Conservation (phyloP, 331 rosid species). For the Pyrus hybrid region DNA sequence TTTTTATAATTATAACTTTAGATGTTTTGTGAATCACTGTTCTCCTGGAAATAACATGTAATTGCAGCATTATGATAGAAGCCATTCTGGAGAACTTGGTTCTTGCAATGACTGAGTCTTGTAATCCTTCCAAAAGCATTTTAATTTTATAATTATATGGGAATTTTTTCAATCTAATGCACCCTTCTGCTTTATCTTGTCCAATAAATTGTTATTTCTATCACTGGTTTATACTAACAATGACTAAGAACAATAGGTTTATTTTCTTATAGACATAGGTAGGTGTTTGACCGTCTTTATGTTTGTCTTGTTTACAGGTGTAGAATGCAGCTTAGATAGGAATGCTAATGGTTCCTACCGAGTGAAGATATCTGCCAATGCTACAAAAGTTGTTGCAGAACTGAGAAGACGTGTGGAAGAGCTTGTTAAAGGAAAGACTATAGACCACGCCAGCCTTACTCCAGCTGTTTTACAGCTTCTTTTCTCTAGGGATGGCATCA, state of each 20-base stretch:
- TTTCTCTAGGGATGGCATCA: constrained; percentile 59
- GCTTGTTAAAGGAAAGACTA: constrained; percentile 60
- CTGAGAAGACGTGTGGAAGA: constrained; percentile 72
- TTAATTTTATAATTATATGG: not conserved
- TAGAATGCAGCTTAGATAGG: constrained; percentile 44
- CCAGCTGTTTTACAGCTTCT: constrained; percentile 60
- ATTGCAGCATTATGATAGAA: not conserved
- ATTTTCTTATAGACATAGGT: not conserved
- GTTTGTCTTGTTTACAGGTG: constrained; percentile 39
- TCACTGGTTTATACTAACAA: not conserved
- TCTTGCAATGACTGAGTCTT: not conserved
- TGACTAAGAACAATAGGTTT: not conserved
- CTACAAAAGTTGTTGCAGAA: constrained; percentile 76
- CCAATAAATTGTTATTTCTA: not conserved
- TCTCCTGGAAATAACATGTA: not conserved
- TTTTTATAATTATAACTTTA: not conserved
- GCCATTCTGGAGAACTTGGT: not conserved
- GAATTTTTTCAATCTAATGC: not conserved
- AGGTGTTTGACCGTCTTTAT: constrained; percentile 13
- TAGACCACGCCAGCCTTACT: constrained; percentile 47
- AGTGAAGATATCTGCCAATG: constrained; percentile 75
- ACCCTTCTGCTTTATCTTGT: not conserved
- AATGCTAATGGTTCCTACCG: constrained; percentile 61
- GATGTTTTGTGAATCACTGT: not conserved
- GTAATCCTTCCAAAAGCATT: not conserved